Base-by-base conservation (phyloP, 23 red algal genomes). In the Pyropia yezoensis region DNA sequence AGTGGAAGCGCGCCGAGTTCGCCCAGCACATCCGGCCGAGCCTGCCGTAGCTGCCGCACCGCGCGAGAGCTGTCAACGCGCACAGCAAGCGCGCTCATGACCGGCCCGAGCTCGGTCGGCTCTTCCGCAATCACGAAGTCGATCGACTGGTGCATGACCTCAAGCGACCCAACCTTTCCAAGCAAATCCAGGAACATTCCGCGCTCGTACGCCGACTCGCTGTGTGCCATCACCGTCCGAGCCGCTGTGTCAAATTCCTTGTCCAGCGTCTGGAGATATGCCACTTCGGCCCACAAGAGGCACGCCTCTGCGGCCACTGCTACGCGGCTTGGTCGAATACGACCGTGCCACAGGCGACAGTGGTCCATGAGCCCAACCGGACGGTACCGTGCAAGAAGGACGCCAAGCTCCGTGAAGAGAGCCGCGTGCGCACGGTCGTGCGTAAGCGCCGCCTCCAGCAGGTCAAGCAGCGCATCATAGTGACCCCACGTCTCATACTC, bases 41-140 rank as follows among this genome's bases (percentile, higher is more conserved):
- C 83, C 62, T 69, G 33, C 32, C 77, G 75, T 57, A 90, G 52
- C 5, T 75, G 71, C 8, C 33, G 23, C 3, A 90, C 73, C 7
- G 69, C 75, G n/a, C 76, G 53, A 6, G 75, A 58, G 21, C 79
- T 57, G 68, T 97, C 93, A 23, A 90, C 65, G 28, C 78, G 78
- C 7, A 80, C 64, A 25, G 85, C 75, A 28, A 97, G 67, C 8
- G 90, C 71, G 49, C 71, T 73, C 22, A 97, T 56, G 1, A 97
- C 60, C 52, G 90, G 80, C 33, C 67, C 74, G 17, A 97, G 57
- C 22, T 86, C 67, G 15, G 76, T 76, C 20, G 93, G 93, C 64
- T 97, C 78, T 57, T 97, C 73, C 33, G 77, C 85, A 9, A 90
- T 62, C 57, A 91, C 90, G 65, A 97, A 97, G 21, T 89, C 79